A percentile compares a stretch with the other conserved stretches of the same genome.
phyloP scores from a whole-genome alignment of 2,329 filamentous ascomycete species.

The Hypoxylon sp. region DNA sequence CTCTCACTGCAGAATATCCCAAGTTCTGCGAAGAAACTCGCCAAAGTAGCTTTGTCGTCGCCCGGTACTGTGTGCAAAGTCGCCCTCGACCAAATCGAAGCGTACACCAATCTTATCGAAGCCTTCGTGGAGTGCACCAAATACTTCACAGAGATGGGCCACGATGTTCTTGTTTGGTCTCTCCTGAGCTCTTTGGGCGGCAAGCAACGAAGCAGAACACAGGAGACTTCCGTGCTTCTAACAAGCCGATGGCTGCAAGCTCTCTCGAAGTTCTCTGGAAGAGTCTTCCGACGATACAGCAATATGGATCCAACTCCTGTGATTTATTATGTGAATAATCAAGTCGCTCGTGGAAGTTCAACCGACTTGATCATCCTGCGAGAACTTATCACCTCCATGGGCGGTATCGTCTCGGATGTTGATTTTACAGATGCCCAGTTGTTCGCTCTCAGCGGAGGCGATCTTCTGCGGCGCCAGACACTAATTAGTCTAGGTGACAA shows the following conservation, averaged over 20 bases:
- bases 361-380: conserved; percentile 92
- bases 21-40: conserved; percentile 85
- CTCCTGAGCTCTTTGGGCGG: conserved; percentile 77
- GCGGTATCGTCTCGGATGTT: conserved; percentile 85
- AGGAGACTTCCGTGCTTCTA: conserved; percentile 70
- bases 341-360: conserved; percentile 82
- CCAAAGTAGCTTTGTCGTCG: conserved; percentile 90
- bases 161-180: conserved; percentile 93
- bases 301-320: conserved; percentile 85
- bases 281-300: conserved; percentile 86
- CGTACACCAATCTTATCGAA: conserved; percentile 93
- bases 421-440: conserved; percentile 91
- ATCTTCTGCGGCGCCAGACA: conserved; percentile 79
- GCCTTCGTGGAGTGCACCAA: conserved; percentile 93
- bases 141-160: conserved; percentile 91
- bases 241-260: conserved; percentile 94
- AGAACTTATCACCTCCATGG: conserved; percentile 91
- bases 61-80: conserved; percentile 92
- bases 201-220: conserved; percentile 69
- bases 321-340: conserved; percentile 87
- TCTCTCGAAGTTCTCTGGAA: conserved; percentile 87
- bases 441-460: conserved; percentile 86
- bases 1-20: conserved; percentile 87
- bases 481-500: conserved; percentile 83
- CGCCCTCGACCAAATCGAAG: conserved; percentile 88